phyloP scores from a whole-genome alignment of 2,329 filamentous ascomycete species.

The Exophiala dermatitidis region DNA sequence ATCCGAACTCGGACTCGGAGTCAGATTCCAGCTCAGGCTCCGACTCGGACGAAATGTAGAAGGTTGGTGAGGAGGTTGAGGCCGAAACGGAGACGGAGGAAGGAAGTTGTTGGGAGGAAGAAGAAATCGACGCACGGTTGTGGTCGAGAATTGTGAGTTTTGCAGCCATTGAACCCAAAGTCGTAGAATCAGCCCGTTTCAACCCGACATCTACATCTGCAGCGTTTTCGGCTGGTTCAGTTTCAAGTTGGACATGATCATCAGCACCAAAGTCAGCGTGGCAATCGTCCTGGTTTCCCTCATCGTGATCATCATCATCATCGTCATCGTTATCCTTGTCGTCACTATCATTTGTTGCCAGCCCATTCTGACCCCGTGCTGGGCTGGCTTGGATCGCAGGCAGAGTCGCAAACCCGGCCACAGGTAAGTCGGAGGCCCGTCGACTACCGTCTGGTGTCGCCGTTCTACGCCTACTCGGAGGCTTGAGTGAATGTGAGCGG shows the following conservation, averaged over 20 bases:
- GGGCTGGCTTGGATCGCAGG: slow-evolving; percentile 21
- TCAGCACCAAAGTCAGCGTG: too few relatives aligned
- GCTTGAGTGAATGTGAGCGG: slow-evolving; percentile 1
- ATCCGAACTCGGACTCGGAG: slow-evolving; percentile 4
- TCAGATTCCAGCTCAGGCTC: slow-evolving; percentile 4
- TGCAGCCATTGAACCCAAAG: slow-evolving; percentile 19
- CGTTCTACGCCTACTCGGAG: slow-evolving; percentile 11
- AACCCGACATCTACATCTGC: slow-evolving; percentile 12
- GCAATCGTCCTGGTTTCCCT: too few relatives aligned
- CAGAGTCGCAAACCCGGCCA: slow-evolving; percentile 12
- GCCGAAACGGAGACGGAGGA: not conserved
- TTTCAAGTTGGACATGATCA: too few relatives aligned
- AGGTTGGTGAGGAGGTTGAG: slow-evolving; percentile 5
- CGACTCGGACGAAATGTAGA: slow-evolving; percentile 12
- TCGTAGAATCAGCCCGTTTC: slow-evolving; percentile 26
- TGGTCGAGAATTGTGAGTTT: slow-evolving; percentile 13
- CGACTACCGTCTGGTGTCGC: slow-evolving; percentile 10
- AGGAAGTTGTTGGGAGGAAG: not conserved
- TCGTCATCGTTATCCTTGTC: not conserved
- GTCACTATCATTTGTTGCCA: not conserved
- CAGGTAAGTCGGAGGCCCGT: slow-evolving; percentile 11
- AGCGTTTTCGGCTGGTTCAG: not conserved
- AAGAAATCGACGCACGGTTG: slow-evolving; percentile 2
- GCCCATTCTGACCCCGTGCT: not conserved
- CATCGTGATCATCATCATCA: not conserved